These are phyloP conservation scores for Grigorovia yakushimaensis DNA, from an alignment of 805 yeast genomes.

Conservation along the genomic window DNA sequence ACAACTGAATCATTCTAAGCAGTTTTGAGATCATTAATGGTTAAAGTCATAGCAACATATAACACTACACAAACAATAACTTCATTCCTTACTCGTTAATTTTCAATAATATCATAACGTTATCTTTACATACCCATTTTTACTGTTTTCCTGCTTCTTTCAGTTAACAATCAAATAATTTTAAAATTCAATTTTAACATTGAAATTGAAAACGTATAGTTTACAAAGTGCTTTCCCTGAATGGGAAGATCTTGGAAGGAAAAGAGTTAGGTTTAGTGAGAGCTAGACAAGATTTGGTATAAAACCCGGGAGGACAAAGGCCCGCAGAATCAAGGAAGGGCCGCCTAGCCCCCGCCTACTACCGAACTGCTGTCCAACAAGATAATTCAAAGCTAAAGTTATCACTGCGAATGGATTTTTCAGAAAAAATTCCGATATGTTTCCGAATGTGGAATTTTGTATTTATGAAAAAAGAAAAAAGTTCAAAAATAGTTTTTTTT, in stretches of 20 bases:
- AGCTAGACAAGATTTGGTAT: background rate
- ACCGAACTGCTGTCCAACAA: no score
- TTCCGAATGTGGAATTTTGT: no score
- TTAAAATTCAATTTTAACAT: background rate
- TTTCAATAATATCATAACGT: background rate
- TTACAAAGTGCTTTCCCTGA: background rate
- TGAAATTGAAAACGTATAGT: background rate
- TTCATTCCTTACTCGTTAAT: background rate
- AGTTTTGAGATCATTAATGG: no score
- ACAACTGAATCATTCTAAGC: no score
- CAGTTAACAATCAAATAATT: background rate
- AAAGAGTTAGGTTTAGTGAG: background rate
- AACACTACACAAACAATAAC: background rate
- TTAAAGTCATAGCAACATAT: no score
- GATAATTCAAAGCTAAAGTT: no score
- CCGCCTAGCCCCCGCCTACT: background rate
- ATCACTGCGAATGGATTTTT: no score
- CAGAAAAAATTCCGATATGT: no score
- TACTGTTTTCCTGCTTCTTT: conserved; percentile 20
- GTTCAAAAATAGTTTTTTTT: no score
- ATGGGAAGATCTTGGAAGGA: background rate
- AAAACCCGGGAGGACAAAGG: background rate
- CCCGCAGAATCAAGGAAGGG: background rate
- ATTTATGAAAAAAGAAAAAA: no score
- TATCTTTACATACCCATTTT: conserved; percentile 34